Base-by-base conservation (phyloP, 1,284 basidiomycete genomes). In the Marasmius sp. region DNA sequence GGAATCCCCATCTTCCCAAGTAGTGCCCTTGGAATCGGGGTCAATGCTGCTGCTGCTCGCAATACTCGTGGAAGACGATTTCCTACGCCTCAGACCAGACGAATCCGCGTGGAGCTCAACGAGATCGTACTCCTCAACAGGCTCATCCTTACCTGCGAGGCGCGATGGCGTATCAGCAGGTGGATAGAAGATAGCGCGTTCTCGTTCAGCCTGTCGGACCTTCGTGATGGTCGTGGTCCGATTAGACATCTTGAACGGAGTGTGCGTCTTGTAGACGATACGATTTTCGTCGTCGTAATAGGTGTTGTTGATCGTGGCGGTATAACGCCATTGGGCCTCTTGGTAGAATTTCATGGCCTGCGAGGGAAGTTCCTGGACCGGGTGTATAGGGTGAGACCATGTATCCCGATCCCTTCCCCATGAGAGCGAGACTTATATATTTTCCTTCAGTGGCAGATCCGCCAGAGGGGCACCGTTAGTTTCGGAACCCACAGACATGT, bases 271-370 rank as follows among this genome's bases (percentile, higher is more conserved):
- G 34, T 54, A 54, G 34, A 54, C 52, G 33, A 38, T 37, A n/a
- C 20, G 52, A 38, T 20, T 37, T 6, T 54, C 4, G 52, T 54
- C 52, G 52, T 54, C 34, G 52, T 54, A 54, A 20, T 54, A 54
- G 33, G 52, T 54, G 52, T 54, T 54, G 16, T 54, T 54, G 33
- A 36, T 54, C 52, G 38, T 54, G 52, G 52, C 34, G 37, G 12
- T 54, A 9, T 18, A 37, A 34, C 34, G 34, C 52, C 52, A 54
- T 54, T 33, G 20, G 16, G 45, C 38, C 4, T 33, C 20, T 54
- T 54, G 52, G 34, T 54, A 54, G 16, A 54, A 34, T 38, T 38
- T 54, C 52, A 54, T 54, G 45, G 45, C 20, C 11, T 8, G 1
- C 45, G 2, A 8, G 16, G 4, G 20, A 8, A 18, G 16, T n/a